phyloP scores from a whole-genome alignment of 140 eudicot genomes.

The Senecio squalidus region DNA sequence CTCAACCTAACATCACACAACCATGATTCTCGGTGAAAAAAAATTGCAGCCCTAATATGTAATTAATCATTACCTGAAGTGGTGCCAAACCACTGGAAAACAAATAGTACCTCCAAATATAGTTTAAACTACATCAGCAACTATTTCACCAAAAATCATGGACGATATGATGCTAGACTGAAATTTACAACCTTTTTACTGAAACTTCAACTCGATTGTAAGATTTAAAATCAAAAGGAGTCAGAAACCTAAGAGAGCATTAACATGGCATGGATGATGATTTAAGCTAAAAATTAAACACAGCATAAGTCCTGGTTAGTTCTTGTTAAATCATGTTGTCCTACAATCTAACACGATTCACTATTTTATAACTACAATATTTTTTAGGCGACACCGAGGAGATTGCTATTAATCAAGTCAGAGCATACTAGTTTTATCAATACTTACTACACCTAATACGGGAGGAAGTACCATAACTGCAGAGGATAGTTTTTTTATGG shows the following conservation, averaged over 20 bases:
- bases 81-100: not conserved
- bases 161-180: slow-evolving; percentile 16
- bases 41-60: slow-evolving; percentile 8
- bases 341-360: slow-evolving; percentile 12
- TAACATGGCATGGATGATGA: slow-evolving; percentile 9
- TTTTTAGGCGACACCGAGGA: slow-evolving; percentile 17
- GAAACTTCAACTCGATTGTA: slow-evolving; percentile 5
- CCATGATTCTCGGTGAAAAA: slow-evolving; percentile 22
- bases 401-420: slow-evolving; percentile 31
- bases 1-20: slow-evolving; percentile 21
- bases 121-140: no score
- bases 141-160: slow-evolving; percentile 25
- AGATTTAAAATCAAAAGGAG: not conserved
- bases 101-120: not conserved
- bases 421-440: slow-evolving; percentile 32
- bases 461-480: slow-evolving; percentile 24
- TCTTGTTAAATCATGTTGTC: slow-evolving; percentile 12
- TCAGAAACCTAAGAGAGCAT: slow-evolving; percentile 1
- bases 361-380: not conserved
- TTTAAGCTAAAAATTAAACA: not conserved
- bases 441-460: slow-evolving; percentile 25
- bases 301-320: slow-evolving; percentile 10
- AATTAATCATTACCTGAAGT: slow-evolving; percentile 21
- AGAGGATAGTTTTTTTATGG: slow-evolving; percentile 1
- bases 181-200: not conserved